Percentiles rank a stretch among this genome's conserved stretches.
phyloP scores from a whole-genome alignment of 306 rosid species.

The Malus fusca region DNA sequence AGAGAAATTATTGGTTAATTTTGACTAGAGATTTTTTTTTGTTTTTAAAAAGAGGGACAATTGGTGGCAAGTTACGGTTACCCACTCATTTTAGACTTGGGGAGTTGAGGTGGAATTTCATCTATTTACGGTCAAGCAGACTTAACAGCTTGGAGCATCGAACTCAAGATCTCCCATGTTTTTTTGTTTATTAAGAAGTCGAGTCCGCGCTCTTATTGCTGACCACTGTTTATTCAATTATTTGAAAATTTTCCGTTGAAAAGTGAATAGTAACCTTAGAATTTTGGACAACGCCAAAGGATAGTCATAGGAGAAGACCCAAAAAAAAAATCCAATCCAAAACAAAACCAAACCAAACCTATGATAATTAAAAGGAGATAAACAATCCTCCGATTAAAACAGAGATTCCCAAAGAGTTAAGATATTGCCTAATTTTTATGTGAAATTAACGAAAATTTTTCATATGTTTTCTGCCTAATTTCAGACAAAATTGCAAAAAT shows the following conservation, averaged over 20 bases:
- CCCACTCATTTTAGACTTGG: accelerated
- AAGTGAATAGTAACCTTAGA: background rate
- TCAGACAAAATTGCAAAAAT: background rate
- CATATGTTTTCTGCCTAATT: background rate
- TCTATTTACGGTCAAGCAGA: no score
- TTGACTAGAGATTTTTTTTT: background rate
- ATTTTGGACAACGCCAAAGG: background rate
- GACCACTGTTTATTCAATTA: background rate
- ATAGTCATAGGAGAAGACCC: background rate
- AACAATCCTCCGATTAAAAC: background rate
- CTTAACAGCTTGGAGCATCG: no score
- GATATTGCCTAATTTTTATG: background rate
- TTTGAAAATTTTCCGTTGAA: background rate
- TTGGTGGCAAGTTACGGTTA: accelerated
- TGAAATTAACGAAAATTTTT: background rate
- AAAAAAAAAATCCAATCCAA: background rate
- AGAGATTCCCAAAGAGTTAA: background rate
- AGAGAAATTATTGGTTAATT: background rate
- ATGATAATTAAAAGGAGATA: background rate
- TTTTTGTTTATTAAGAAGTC: no score
- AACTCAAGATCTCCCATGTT: accelerated
- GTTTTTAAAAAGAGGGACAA: no score
- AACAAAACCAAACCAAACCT: background rate
- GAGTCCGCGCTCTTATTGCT: no score
- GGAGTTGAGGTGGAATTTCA: no score